A percentile compares a stretch with the other conserved stretches of the same genome.
Evolutionary conservation across 108 stramenopile species (phyloP).

Genomic region (Cyclotella choctawhatcheeana): DNA sequence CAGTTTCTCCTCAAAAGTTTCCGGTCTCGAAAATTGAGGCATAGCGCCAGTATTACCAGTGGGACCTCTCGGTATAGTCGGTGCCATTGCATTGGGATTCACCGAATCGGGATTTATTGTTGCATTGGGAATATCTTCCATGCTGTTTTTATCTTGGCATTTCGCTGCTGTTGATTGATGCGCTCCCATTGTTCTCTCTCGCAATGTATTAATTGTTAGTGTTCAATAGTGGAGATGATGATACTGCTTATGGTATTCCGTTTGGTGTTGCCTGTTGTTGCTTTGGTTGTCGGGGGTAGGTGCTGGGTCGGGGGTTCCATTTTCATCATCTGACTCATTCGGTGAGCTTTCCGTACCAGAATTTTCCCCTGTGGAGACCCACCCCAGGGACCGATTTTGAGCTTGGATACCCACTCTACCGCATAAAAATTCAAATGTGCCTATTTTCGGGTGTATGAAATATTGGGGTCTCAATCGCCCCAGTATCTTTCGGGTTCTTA

Average conservation of each 20-base stretch:
- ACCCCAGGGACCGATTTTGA: no score
- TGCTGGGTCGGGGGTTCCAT: no score
- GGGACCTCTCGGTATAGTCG: not conserved
- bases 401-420: no score
- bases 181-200: conserved; percentile 4
- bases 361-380: no score
- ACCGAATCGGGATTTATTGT: not conserved
- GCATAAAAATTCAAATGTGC: no score
- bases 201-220: conserved; percentile 2
- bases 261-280: no score
- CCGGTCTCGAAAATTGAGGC: conserved; percentile 52
- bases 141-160: not conserved
- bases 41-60: conserved; percentile 12
- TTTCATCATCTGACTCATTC: not conserved
- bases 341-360: no score
- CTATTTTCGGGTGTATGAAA: no score
- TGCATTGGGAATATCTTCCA: not conserved
- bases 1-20: conserved; percentile 80
- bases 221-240: not conserved
- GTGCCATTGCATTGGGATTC: conserved; percentile 9
- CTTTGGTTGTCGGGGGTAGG: no score
- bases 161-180: not conserved
- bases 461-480: no score
- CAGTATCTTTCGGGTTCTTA: no score
- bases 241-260: no score